Evolutionary conservation across 148 eudicot genomes (phyloP).

Genomic region (Rheum nobile): DNA sequence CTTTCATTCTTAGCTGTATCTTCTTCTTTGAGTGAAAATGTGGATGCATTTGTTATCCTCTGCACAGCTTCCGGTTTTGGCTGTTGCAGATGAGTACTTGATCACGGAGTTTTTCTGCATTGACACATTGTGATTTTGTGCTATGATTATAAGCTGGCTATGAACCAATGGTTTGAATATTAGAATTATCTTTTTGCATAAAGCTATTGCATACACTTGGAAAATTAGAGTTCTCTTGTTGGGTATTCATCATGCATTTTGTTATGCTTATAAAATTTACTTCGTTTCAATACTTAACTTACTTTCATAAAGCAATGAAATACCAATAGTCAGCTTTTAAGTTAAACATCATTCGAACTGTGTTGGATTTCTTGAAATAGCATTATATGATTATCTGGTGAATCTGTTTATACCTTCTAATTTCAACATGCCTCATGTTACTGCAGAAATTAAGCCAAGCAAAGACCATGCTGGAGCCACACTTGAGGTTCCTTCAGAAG

Average conservation of each 20-base stretch:
- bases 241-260: neutral
- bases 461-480: conserved; percentile 74
- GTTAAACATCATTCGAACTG: neutral
- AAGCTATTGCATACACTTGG: neutral
- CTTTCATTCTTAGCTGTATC: neutral
- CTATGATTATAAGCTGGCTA: neutral
- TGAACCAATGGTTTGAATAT: neutral
- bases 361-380: neutral
- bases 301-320: neutral
- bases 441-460: conserved; percentile 57
- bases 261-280: neutral
- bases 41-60: neutral
- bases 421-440: conserved; percentile 1
- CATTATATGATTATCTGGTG: neutral
- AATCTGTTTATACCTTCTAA: neutral
- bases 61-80: neutral
- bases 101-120: neutral
- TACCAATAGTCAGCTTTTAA: too few relatives aligned
- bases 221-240: neutral
- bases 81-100: neutral
- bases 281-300: neutral
- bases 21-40: neutral
- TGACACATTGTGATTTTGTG: neutral
- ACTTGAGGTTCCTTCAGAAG: conserved; percentile 67
- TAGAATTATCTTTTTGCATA: neutral